Conservation (phyloP, 495 filamentous ascomycete species). For the Neurospora sublineolata region DNA sequence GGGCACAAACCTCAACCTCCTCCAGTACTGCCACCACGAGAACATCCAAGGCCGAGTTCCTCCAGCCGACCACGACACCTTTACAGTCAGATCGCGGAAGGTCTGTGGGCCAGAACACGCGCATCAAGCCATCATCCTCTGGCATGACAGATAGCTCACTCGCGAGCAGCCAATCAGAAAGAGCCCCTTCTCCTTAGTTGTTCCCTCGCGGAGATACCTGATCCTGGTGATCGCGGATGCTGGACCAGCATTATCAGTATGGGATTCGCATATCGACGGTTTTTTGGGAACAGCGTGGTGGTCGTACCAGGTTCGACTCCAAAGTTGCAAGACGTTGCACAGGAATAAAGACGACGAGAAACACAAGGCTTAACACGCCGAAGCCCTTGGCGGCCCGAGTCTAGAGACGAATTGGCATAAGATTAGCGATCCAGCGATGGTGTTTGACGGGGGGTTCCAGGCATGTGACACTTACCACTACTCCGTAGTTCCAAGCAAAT, state of each 20-base stretch:
- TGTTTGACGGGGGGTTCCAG: background rate
- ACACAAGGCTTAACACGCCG: slow-evolving; percentile 27
- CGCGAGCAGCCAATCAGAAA: slow-evolving; percentile 49
- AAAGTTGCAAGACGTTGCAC: slow-evolving; percentile 35
- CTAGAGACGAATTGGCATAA: slow-evolving; percentile 10
- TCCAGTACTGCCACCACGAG: slow-evolving; percentile 83
- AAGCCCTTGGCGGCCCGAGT: slow-evolving; percentile 34
- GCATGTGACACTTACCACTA: slow-evolving; percentile 57
- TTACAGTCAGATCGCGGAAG: slow-evolving; percentile 56
- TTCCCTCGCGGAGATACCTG: slow-evolving; percentile 88
- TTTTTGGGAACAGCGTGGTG: background rate
- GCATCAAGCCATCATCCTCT: slow-evolving; percentile 91
- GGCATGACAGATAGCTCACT: slow-evolving; percentile 48
- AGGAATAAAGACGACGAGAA: slow-evolving; percentile 35
- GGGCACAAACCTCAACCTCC: slow-evolving; percentile 66
- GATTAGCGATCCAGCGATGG: background rate
- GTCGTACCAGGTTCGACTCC: slow-evolving; percentile 34
- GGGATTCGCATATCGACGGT: background rate
- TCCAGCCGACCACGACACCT: slow-evolving; percentile 89
- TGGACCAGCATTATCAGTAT: slow-evolving; percentile 26
- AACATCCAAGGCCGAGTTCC: slow-evolving; percentile 82
- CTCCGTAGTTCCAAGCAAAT: slow-evolving; percentile 97
- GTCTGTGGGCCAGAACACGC: slow-evolving; percentile 96
- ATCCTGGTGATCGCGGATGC: slow-evolving; percentile 74
- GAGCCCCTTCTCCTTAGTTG: slow-evolving; percentile 89